phyloP scores from a whole-genome alignment of 2,329 filamentous ascomycete genomes.

The Cordyceps farinosa region DNA sequence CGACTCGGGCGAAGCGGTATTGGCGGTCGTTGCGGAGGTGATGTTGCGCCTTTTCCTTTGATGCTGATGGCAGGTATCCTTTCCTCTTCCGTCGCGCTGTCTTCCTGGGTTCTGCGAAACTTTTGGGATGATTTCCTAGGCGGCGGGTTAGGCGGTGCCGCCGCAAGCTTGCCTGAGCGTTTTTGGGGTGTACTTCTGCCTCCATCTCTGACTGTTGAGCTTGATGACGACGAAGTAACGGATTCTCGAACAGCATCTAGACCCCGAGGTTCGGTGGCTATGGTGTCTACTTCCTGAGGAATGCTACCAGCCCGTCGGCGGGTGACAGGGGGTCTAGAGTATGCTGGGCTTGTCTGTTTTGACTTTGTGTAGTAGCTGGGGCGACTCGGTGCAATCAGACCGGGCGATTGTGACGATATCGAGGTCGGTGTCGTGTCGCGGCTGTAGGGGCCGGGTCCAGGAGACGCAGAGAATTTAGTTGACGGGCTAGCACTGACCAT shows the following conservation, averaged over 20 bases:
- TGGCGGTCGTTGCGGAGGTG: slow-evolving; percentile 21
- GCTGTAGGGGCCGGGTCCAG: slow-evolving; percentile 66
- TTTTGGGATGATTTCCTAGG: slow-evolving; percentile 60
- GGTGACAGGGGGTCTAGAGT: slow-evolving; percentile 58
- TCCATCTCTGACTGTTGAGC: slow-evolving; percentile 60
- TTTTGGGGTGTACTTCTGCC: slow-evolving; percentile 43
- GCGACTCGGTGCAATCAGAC: slow-evolving; percentile 49
- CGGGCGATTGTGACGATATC: slow-evolving; percentile 70
- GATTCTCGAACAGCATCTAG: slow-evolving; percentile 67
- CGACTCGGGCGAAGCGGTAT: slow-evolving; percentile 55
- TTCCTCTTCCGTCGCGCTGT: slow-evolving; percentile 35
- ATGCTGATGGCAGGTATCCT: slow-evolving; percentile 25
- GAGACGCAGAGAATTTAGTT: slow-evolving; percentile 71
- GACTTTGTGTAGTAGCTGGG: slow-evolving; percentile 41
- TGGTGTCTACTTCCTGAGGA: slow-evolving; percentile 47
- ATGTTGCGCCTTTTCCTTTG: slow-evolving; percentile 27
- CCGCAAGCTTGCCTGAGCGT: slow-evolving; percentile 40
- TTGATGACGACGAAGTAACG: slow-evolving; percentile 67
- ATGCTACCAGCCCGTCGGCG: slow-evolving; percentile 54
- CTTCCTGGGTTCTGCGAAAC: slow-evolving; percentile 35
- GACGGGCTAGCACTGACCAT: slow-evolving; percentile 68
- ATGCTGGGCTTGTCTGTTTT: slow-evolving; percentile 53
- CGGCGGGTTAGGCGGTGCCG: slow-evolving; percentile 56
- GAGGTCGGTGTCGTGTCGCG: slow-evolving; percentile 76
- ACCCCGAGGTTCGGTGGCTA: slow-evolving; percentile 49